Evolutionary conservation across 768 basidiomycete genomes (phyloP), one percentile per base, ranked within the genome.

Genomic region (Russula dissimulans): DNA sequence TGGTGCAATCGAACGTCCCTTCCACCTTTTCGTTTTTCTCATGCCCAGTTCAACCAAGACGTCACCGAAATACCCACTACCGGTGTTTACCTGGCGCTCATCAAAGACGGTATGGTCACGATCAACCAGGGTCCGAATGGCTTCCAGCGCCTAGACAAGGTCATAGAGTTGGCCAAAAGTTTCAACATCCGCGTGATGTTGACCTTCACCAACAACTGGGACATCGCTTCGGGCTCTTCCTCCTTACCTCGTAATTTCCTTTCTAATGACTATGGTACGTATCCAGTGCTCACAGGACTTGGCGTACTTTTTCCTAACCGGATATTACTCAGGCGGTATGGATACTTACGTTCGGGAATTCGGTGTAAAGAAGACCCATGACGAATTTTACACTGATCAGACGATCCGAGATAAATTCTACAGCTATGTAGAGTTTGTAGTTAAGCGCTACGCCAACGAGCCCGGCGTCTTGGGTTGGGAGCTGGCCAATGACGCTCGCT

Each of bases 61-160:
- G 65, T 66, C 38, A 49, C 65, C 8, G 15, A 52, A 41, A 36
- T 64, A 12, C 65, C 83, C 8, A 66, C 71, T 54, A 78, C 80
- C 56, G 82, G 84, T 0, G 81, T 81, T 18, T 88, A 81, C 82
- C 81, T 87, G 71, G 84, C 86, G 61, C 71, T 80, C 14, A 73
- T 86, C 59, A 67, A 56, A n/a, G 81, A 87, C 58, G 81, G 82
- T 14, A 81, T 78, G 0, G 66, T 74, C 1, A 71, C 76, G 14
- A 72, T 87, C 67, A 87, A 87, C 66, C 72, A 75, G 42, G 84
- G 84, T 5, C 69, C 82, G 22, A 83, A 81, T 57, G 85, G 85
- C 49, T 73, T 87, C 53, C 81, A 83, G 60, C 82, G 80, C 60
- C 72, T 87, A 41, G 85, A 87, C 67, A 80, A 75, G 50, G 74